Conservation (phyloP, 192 early-diverging fungal species). For the Paraglomus brasilianum region DNA sequence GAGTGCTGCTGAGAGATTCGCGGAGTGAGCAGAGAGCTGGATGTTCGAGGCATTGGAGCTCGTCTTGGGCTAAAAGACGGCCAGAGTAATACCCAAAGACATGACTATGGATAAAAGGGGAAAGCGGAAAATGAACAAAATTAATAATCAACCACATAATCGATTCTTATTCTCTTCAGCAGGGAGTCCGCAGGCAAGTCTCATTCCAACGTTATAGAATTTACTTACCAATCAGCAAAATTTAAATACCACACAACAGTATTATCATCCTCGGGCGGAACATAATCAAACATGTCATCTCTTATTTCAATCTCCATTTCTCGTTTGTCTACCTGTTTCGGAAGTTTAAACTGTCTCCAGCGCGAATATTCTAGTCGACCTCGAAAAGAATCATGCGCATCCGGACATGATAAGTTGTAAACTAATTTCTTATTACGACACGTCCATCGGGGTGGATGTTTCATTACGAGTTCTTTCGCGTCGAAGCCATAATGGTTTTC, state of each 20-base stretch:
- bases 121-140: no score
- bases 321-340: not conserved
- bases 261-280: constrained; percentile 6
- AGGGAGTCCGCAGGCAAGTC: no score
- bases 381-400: constrained; percentile 24
- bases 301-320: not conserved
- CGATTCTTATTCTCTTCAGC: no score
- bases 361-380: constrained; percentile 19
- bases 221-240: constrained; percentile 22
- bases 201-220: not conserved
- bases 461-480: not conserved
- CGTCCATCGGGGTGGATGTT: constrained; percentile 20
- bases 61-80: constrained; percentile 27
- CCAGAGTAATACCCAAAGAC: constrained; percentile 24
- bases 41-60: constrained; percentile 27
- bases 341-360: constrained; percentile 21
- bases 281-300: constrained; percentile 22
- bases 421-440: constrained; percentile 26
- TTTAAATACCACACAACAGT: constrained; percentile 26
- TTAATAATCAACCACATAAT: no score
- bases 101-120: not conserved
- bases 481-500: constrained; percentile 11
- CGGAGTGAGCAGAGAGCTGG: constrained; percentile 23
- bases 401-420: constrained; percentile 11
- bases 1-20: not conserved